These are phyloP conservation scores for Sphenostylis stenocarpa DNA, from an alignment of 306 rosid species.

Conservation along the genomic window DNA sequence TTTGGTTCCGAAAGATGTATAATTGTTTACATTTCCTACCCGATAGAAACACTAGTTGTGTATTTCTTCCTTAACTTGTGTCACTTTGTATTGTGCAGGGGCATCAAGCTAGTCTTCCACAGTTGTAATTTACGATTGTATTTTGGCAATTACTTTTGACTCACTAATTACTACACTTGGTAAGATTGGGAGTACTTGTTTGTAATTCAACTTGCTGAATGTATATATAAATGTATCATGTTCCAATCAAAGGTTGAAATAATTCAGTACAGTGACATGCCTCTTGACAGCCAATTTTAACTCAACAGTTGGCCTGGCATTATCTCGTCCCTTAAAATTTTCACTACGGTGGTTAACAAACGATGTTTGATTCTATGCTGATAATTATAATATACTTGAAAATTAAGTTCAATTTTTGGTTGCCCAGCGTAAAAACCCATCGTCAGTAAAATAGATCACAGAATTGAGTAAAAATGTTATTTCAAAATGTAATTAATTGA, in stretches of 20 bases:
- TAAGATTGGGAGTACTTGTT: conserved; percentile 15
- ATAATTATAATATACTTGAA: not conserved
- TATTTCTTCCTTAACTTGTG: conserved; percentile 18
- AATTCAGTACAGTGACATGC: not conserved
- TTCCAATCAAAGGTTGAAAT: not conserved
- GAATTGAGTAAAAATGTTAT: not conserved
- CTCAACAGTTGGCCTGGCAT: not conserved
- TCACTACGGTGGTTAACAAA: not conserved
- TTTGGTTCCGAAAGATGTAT: too few relatives aligned
- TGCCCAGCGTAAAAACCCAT: too few relatives aligned
- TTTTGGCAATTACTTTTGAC: conserved; percentile 1
- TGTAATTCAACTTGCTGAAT: conserved; percentile 30
- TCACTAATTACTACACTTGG: not conserved
- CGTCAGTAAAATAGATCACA: not conserved
- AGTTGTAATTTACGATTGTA: conserved; percentile 9
- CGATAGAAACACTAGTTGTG: not conserved
- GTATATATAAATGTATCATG: conserved; percentile 19
- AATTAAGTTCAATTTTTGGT: not conserved
- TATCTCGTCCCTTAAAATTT: not conserved
- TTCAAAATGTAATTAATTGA: not conserved
- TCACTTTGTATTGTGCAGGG: conserved; percentile 45
- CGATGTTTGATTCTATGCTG: not conserved
- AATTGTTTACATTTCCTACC: not conserved
- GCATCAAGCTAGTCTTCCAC: conserved; percentile 42
- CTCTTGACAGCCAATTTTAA: not conserved